A percentile compares a stretch with the other conserved stretches of the same genome.
phyloP scores from a whole-genome alignment of 179 eudicot species.

The Beta corolliflora region DNA sequence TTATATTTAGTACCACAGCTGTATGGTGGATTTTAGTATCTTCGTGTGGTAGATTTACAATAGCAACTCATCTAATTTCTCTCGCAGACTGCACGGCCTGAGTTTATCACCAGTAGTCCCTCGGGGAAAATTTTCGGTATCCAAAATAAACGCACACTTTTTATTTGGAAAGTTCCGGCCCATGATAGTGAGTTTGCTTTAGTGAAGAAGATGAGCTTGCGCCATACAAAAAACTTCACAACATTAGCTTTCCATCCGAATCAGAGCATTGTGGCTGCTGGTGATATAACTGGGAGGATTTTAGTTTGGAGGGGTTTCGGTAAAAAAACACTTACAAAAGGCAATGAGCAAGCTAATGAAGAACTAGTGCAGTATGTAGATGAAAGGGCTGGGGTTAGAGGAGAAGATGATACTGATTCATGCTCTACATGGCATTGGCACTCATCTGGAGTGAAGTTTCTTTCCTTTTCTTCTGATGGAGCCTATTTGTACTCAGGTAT shows the following conservation, averaged over 20 bases:
- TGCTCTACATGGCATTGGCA: conserved; percentile 99
- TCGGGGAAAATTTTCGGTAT: conserved; percentile 70
- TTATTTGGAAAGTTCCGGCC: conserved; percentile 77
- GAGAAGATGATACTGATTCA: conserved; percentile 78
- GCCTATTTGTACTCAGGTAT: conserved; percentile 92
- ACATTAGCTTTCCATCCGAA: conserved; percentile 87
- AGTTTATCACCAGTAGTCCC: conserved; percentile 48
- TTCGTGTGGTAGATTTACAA: neutral
- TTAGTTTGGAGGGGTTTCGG: conserved; percentile 93
- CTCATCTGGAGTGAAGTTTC: conserved; percentile 78
- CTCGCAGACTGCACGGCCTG: conserved; percentile 66
- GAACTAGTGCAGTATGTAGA: conserved; percentile 39
- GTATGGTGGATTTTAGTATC: neutral
- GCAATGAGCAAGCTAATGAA: conserved; percentile 35
- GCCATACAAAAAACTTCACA: conserved; percentile 69
- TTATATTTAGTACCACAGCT: too few relatives aligned
- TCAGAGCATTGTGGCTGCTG: conserved; percentile 78
- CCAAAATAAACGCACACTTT: conserved; percentile 52
- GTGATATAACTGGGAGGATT: conserved; percentile 89
- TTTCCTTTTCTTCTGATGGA: conserved; percentile 91
- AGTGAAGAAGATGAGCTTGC: conserved; percentile 59
- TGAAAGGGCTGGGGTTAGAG: conserved; percentile 82
- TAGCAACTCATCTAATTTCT: neutral
- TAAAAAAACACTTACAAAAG: conserved; percentile 33
- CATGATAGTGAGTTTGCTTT: conserved; percentile 48